These are phyloP conservation scores for Verticillium isaacii DNA, from an alignment of 2,329 filamentous ascomycete species.

Conservation along the genomic window DNA sequence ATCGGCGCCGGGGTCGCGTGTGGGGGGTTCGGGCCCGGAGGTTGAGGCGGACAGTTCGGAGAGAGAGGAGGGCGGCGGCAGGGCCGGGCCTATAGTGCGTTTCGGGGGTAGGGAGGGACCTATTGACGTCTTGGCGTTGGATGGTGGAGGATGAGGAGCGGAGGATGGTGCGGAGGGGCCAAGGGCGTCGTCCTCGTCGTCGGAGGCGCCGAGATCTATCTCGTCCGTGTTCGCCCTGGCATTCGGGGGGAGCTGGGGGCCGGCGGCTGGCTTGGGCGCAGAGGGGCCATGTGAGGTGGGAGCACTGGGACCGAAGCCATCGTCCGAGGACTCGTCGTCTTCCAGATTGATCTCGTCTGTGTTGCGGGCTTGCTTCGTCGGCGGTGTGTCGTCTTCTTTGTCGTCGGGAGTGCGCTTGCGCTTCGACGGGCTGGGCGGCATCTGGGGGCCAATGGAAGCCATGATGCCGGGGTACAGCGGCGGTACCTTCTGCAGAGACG, in stretches of 20 bases:
- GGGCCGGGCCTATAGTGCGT: constrained; percentile 35
- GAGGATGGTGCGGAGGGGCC: constrained; percentile 13
- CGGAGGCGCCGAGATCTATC: constrained; percentile 30
- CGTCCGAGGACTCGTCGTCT: constrained; percentile 34
- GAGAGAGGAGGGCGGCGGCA: constrained; percentile 33
- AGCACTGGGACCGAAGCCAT: constrained; percentile 35
- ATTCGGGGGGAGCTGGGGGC: constrained; percentile 23
- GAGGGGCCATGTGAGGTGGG: constrained; percentile 15
- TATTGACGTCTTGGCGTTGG: constrained; percentile 14
- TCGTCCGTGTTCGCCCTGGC: constrained; percentile 31
- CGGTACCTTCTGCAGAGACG: no score
- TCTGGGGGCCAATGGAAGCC: constrained; percentile 64
- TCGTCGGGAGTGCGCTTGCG: constrained; percentile 51
- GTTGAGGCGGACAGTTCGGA: constrained; percentile 25
- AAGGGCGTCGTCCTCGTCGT: constrained; percentile 25
- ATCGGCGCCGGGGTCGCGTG: constrained; percentile 27
- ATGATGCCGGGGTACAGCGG: constrained; percentile 34
- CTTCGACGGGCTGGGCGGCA: constrained; percentile 64
- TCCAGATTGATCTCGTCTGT: constrained; percentile 43
- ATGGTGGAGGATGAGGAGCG: constrained; percentile 11
- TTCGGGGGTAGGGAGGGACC: constrained; percentile 21
- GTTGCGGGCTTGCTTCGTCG: constrained; percentile 47
- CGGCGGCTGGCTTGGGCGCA: constrained; percentile 15
- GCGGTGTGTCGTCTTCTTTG: constrained; percentile 32
- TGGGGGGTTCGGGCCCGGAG: constrained; percentile 24